Conservation (phyloP, 2,329 filamentous ascomycete species). For the Arthrinium puccinioides region DNA sequence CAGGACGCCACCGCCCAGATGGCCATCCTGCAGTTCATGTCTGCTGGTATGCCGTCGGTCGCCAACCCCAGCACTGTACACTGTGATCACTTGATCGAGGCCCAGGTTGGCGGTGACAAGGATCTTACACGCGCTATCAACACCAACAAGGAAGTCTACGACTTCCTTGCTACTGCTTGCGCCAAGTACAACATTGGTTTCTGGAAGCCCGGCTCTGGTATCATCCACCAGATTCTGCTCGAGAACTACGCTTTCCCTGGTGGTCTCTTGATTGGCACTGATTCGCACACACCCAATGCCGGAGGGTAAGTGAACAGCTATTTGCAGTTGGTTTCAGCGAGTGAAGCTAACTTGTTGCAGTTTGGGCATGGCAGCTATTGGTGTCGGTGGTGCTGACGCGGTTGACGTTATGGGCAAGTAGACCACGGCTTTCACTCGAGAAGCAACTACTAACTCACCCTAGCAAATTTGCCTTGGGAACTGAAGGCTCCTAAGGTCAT, state of each 20-base stretch:
- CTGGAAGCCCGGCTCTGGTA: constrained; percentile 97
- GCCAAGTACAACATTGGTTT: constrained; percentile 99
- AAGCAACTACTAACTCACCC: no score
- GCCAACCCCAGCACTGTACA: constrained; percentile 94
- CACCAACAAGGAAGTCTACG: constrained; percentile 99
- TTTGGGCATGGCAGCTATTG: constrained; percentile 90
- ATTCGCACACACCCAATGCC: constrained; percentile 95
- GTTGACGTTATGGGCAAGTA: constrained; percentile 89
- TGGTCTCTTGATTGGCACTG: constrained; percentile 94
- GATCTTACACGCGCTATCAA: constrained; percentile 84
- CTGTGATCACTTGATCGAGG: constrained; percentile 99
- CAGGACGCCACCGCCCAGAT: constrained; percentile 99
- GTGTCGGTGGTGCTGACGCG: constrained; percentile 96
- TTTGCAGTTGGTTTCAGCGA: no score
- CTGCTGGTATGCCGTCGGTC: constrained; percentile 89
- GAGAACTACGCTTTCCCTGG: constrained; percentile 99
- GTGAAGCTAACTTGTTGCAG: no score
- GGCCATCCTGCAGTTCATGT: constrained; percentile 99
- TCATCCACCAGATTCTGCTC: constrained; percentile 97
- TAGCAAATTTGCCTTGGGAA: constrained; percentile 91
- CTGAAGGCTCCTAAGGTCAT: constrained; percentile 96
- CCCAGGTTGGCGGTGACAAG: constrained; percentile 85
- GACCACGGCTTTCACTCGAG: no score
- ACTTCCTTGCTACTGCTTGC: constrained; percentile 89
- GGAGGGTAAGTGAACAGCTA: no score